These are phyloP conservation scores for Ustilago curta DNA, from an alignment of 1,284 basidiomycete species.

Conservation along the genomic window DNA sequence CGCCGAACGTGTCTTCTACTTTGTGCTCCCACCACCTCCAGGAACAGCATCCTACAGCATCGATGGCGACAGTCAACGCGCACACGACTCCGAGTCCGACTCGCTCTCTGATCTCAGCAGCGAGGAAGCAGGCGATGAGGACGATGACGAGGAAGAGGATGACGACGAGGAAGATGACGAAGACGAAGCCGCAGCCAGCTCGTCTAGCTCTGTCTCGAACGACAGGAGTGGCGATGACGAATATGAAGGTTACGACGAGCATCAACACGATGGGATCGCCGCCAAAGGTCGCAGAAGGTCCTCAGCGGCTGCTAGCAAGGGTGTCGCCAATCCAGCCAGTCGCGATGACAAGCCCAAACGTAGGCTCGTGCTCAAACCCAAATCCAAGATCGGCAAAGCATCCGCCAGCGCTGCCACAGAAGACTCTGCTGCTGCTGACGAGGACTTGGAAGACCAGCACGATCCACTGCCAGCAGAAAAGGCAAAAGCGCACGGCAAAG, in stretches of 20 bases:
- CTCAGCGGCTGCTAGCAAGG: constrained; percentile 20
- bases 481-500: constrained; percentile 4
- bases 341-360: constrained; percentile 38
- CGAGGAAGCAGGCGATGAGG: constrained; percentile 34
- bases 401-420: background rate
- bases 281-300: constrained; percentile 26
- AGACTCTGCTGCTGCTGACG: constrained; percentile 16
- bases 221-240: constrained; percentile 31
- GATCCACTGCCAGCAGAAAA: constrained; percentile 2
- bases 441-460: constrained; percentile 12
- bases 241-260: constrained; percentile 29
- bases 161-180: constrained; percentile 19
- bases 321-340: constrained; percentile 19
- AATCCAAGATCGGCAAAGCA: constrained; percentile 40
- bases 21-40: constrained; percentile 78
- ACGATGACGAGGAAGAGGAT: constrained; percentile 18
- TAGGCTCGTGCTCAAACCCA: constrained; percentile 45
- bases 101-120: constrained; percentile 57
- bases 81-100: constrained; percentile 44
- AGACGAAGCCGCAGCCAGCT: constrained; percentile 12
- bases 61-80: constrained; percentile 31
- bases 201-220: constrained; percentile 28
- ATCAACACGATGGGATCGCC: constrained; percentile 11
- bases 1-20: constrained; percentile 95
- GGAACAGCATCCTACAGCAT: constrained; percentile 30